A percentile compares a stretch with the other conserved stretches of the same genome.
These are phyloP conservation scores for Zygosaccharomyces sapae DNA, from an alignment of 1,139 yeast genomes.

Conservation along the genomic window DNA sequence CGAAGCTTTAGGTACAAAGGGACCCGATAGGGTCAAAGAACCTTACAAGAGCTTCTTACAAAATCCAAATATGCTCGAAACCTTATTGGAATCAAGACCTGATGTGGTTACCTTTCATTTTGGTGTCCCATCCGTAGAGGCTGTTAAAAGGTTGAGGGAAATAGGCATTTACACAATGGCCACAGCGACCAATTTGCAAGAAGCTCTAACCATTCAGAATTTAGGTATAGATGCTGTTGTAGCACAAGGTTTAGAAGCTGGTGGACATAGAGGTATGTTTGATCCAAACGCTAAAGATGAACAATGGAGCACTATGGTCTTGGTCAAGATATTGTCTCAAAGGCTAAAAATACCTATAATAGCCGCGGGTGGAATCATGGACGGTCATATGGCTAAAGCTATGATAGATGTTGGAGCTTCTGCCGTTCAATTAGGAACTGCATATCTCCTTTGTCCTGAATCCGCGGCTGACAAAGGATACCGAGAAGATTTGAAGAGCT, in stretches of 20 bases:
- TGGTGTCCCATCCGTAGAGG: slow-evolving; percentile 40
- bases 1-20: slow-evolving; percentile 23
- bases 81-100: slow-evolving; percentile 30
- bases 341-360: slow-evolving; percentile 36
- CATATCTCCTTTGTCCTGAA: slow-evolving; percentile 41
- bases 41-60: slow-evolving; percentile 28
- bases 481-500: slow-evolving; percentile 9
- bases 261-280: slow-evolving; percentile 50
- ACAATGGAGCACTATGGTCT: slow-evolving; percentile 38
- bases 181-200: slow-evolving; percentile 42
- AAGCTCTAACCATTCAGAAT: slow-evolving; percentile 36
- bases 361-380: slow-evolving; percentile 48
- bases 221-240: slow-evolving; percentile 42
- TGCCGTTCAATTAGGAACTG: slow-evolving; percentile 48
- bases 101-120: slow-evolving; percentile 48
- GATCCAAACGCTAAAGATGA: slow-evolving; percentile 36
- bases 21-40: slow-evolving; percentile 41
- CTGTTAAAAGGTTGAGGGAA: slow-evolving; percentile 36
- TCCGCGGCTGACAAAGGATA: slow-evolving; percentile 20
- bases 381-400: slow-evolving; percentile 30
- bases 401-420: slow-evolving; percentile 42
- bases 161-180: slow-evolving; percentile 41
- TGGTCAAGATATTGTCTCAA: slow-evolving; percentile 33
- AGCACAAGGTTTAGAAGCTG: slow-evolving; percentile 52
- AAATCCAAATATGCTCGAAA: slow-evolving; percentile 1